A percentile compares a stretch with the other conserved stretches of the same genome.
Conservation (phyloP, 495 filamentous ascomycete genomes). For the Neurospora intermedia region DNA sequence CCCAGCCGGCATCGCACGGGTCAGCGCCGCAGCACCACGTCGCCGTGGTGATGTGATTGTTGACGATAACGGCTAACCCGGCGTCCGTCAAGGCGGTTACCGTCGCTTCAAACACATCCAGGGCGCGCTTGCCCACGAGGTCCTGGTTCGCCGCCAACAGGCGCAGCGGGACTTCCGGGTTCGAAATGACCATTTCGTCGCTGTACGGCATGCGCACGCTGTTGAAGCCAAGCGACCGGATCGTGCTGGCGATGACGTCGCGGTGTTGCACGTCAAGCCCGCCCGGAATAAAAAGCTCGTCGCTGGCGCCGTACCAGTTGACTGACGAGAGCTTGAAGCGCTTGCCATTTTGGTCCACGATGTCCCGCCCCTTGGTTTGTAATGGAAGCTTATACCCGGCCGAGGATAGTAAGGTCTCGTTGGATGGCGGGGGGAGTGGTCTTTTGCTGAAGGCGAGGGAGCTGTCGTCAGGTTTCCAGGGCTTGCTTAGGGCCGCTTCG, state of each 20-base stretch:
- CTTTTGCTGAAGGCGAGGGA: conserved; percentile 30
- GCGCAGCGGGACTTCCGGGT: conserved; percentile 37
- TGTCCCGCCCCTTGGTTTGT: conserved; percentile 39
- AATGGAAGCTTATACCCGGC: conserved; percentile 35
- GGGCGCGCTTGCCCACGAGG: conserved; percentile 36
- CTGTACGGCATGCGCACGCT: conserved; percentile 51
- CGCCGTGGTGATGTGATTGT: conserved; percentile 52
- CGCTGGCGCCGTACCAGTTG: conserved; percentile 56
- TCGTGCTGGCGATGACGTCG: conserved; percentile 39
- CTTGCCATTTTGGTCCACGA: conserved; percentile 41
- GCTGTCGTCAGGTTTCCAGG: conserved; percentile 31
- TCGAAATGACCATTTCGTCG: conserved; percentile 47
- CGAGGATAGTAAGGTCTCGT: conserved; percentile 28
- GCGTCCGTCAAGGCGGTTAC: conserved; percentile 44
- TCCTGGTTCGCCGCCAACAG: conserved; percentile 44
- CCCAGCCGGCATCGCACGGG: conserved; percentile 48
- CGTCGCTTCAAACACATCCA: conserved; percentile 44
- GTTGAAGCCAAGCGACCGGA: conserved; percentile 49
- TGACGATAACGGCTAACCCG: conserved; percentile 48
- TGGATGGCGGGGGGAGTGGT: conserved; percentile 29
- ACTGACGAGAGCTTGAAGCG: conserved; percentile 46
- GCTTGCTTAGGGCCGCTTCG: conserved; percentile 27
- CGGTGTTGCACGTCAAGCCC: conserved; percentile 49
- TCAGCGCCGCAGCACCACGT: conserved; percentile 52
- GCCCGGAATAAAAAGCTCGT: conserved; percentile 48